phyloP scores from a whole-genome alignment of 169 alveolate genomes.

The Blepharisma undulans region DNA sequence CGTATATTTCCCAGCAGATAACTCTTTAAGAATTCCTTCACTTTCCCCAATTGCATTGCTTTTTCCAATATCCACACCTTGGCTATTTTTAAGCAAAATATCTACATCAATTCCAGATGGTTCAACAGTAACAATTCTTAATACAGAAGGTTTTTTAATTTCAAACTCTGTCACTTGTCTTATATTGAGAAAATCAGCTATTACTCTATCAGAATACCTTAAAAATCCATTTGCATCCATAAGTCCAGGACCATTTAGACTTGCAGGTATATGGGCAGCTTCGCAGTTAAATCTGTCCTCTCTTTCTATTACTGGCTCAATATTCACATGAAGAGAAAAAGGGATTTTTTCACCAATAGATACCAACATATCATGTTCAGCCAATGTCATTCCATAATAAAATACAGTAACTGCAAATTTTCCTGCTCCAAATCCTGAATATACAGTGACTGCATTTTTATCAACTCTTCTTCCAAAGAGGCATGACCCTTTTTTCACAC shows the following conservation, averaged over 20 bases:
- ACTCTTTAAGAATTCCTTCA: slow-evolving; percentile 19
- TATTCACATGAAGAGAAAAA: not conserved
- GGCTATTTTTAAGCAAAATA: not conserved
- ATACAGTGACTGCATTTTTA: not conserved
- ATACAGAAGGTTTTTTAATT: not conserved
- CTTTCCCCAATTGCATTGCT: slow-evolving; percentile 9
- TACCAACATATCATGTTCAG: not conserved
- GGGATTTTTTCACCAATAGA: not conserved
- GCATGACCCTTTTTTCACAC: not conserved
- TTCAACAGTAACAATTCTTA: not conserved
- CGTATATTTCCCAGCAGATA: not conserved
- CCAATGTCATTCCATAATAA: not conserved
- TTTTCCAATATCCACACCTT: not conserved
- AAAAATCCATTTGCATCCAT: slow-evolving; percentile 16
- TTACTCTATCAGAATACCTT: not conserved
- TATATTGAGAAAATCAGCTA: slow-evolving; percentile 1
- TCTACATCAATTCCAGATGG: slow-evolving; percentile 37
- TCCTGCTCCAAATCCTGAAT: slow-evolving; percentile 8
- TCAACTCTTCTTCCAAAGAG: not conserved
- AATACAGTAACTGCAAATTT: not conserved
- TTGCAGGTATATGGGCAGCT: slow-evolving; percentile 19
- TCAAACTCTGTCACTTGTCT: not conserved
- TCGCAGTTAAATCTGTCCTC: slow-evolving; percentile 44
- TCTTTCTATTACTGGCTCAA: slow-evolving; percentile 14
- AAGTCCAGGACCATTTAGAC: not conserved